Evolutionary conservation across 768 basidiomycete genomes (phyloP), one percentile per base, ranked within the genome.

Genomic region (Termitomyces sp.): DNA sequence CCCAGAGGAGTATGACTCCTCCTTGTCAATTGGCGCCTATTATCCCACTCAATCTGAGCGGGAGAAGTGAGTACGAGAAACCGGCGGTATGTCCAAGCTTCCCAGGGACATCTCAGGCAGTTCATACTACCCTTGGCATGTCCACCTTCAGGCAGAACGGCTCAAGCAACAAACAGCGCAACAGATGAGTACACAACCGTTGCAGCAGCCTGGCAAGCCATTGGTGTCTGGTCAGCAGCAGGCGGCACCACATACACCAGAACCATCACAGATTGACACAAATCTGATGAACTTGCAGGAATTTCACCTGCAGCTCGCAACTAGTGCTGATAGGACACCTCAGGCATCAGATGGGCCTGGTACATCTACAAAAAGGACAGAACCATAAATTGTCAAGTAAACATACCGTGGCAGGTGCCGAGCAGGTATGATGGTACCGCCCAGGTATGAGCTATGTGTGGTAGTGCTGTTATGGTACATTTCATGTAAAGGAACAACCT

Each of bases 1-100:
- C 7, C 89, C 90, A 8, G 91, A 92, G 68, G 90, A 90, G 58
- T 87, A 85, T 46, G 84, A 86, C 55, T 74, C 79, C 2, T 78
- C 77, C 18, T 70, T 76, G 67, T 79, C 80, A 6, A 73, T 81
- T 32, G 80, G 82, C 33, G 74, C 79, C 5, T 78, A 82, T 59
- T 82, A 83, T 52, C 79, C 79, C 13, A 68, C 71, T 1, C 45
- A 45, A 46, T 46, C 45, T 16, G 75, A 78, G 36, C 68, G 71
- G 50, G 70, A 75, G 57, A 74, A 71, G 55, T 54, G 69, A 60
- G 74, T 74, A 60, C 66, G 72, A 55, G 74, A 75, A 22, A 53
- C 60, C 1, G 63, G 61, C 22, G 53, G 69, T 0, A 66, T 72
- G 55, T 69, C 76, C 6, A 76, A 71, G 33, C 20, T 74, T 7